Evolutionary conservation across 495 filamentous ascomycete species (phyloP), one percentile per base, ranked within the genome.

Genomic region (Eremomyces bilateralis): DNA sequence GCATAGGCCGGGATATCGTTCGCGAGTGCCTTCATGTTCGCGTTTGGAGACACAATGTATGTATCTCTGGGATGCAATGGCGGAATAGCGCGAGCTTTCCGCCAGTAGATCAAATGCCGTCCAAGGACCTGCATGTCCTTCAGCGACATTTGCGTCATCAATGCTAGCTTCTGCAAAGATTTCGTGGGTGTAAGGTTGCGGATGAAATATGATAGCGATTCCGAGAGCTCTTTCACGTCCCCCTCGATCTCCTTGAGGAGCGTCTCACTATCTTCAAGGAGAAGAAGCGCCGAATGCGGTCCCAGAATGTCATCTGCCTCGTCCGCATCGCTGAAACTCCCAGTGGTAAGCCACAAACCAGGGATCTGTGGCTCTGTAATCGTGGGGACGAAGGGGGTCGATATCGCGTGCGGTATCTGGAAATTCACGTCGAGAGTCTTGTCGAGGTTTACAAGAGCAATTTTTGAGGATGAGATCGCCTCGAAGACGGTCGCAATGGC

Each of bases 11-110:
- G 56, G 15, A 69, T 71, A 2, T 80, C 76, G n/a, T 63, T 53
- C 21, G 71, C 66, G 0, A 94, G 61, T 33, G 75, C 71, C 40
- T 64, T 63, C 48, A 81, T 63, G 44, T 92, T 79, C 33, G 80
- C 83, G 50, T 92, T 92, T 0, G 85, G 88, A 16, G 78, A 88
- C 20, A 92, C 71, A 18, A 93, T 76, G 53, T 94, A 97, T n/a
- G 71, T 80, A 50, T 95, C 81, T 21, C 84, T 62, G 21, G 74
- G 76, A 43, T 93, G 81, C 11, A 95, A 65, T 1, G 88, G 88
- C 8, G 82, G 80, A 38, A 97, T 91, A 20, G 84, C 75, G 24
- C 85, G 76, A 22, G 84, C 88, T 33, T 81, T 73, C 20, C 88
- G 69, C 82, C 83, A 94, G 57, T 85, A 90, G 28, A 95, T 81